Base-by-base conservation (phyloP, 805 yeast genomes). In the Candida hungchunana region DNA sequence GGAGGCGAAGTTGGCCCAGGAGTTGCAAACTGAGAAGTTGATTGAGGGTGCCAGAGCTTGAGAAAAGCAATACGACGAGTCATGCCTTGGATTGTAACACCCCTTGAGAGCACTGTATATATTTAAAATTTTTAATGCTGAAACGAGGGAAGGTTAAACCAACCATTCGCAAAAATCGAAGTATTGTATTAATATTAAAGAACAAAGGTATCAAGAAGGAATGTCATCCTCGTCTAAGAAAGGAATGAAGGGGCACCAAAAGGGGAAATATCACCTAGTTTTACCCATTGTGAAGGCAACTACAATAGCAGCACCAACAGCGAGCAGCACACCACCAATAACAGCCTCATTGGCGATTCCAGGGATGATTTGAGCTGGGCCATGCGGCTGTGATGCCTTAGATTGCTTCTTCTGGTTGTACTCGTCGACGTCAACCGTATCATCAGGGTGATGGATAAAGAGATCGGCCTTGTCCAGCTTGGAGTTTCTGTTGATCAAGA, bases 381-480 rank as follows among this genome's bases (percentile, higher is more conserved):
- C 10, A 7, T 13, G n/a, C 4, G 39, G 10, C 10, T 6, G 23
- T 10, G 30, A 12, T 15, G 40, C 9, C 18, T 37, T 44, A 23
- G 30, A 31, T 27, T 33, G 42, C 38, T 35, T 40, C 43, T 39
- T 47, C 20, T 42, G 44, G 31, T 48, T 47, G 22, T 43, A 50
- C 19, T 49, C 53, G 18, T 48, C 50, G 16, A 43, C 34, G 39
- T 58, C 62, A 18, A 63, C 55, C 5, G 62, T 48, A 34, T 71
- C 71, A 46, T 79, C 77, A 0, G 80, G 75, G 51, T 79, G 80
- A 55, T 85, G 95, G 28, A 87, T 63, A 46, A 69, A 75, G 26
- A 87, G 59, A 48, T 85, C 94, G 7, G 85, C 83, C 56, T 82
- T 82, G 26, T 75, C 79, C 28, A 62, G 56, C 7, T 67, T 63